A percentile compares a stretch with the other conserved stretches of the same genome.
Evolutionary conservation across 768 basidiomycete genomes (phyloP).

Genomic region (Tylopilus sp.): DNA sequence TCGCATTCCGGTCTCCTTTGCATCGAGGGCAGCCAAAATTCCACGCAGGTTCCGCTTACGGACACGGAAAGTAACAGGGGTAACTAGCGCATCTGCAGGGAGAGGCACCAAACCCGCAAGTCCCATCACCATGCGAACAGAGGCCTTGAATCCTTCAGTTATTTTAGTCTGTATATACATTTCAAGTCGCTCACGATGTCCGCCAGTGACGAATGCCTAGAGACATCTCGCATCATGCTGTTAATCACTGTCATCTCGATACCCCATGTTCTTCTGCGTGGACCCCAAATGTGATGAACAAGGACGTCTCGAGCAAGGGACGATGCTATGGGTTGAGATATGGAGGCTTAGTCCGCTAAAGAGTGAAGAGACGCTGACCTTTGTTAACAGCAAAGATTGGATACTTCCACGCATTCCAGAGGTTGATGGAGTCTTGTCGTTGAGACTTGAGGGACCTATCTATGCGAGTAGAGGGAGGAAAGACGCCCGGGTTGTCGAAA

Average conservation of each 20-base stretch:
- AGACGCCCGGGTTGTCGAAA: constrained; percentile 64
- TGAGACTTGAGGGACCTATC: constrained; percentile 63
- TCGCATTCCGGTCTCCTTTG: constrained; percentile 67
- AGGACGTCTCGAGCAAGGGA: constrained; percentile 63
- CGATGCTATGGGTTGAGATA: constrained; percentile 19
- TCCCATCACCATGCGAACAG: constrained; percentile 64
- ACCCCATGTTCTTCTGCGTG: constrained; percentile 88
- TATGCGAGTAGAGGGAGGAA: constrained; percentile 72
- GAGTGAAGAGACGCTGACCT: constrained; percentile 38
- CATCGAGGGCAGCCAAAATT: constrained; percentile 73
- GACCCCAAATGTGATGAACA: constrained; percentile 79
- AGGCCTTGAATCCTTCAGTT: constrained; percentile 33
- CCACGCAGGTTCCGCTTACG: constrained; percentile 70
- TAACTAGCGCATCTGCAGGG: constrained; percentile 89
- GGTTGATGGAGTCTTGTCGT: constrained; percentile 49
- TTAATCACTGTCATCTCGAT: constrained; percentile 89
- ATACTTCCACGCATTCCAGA: constrained; percentile 75
- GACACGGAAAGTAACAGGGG: constrained; percentile 90
- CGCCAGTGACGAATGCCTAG: constrained; percentile 75
- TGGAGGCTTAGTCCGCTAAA: not conserved
- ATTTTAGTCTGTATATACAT: not conserved
- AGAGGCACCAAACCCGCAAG: constrained; percentile 80
- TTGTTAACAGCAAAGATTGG: constrained; percentile 63
- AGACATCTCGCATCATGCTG: constrained; percentile 82
- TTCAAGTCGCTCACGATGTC: constrained; percentile 61